Evolutionary conservation across 164 flowering plant species (phyloP).

Genomic region (Protea cynaroides): DNA sequence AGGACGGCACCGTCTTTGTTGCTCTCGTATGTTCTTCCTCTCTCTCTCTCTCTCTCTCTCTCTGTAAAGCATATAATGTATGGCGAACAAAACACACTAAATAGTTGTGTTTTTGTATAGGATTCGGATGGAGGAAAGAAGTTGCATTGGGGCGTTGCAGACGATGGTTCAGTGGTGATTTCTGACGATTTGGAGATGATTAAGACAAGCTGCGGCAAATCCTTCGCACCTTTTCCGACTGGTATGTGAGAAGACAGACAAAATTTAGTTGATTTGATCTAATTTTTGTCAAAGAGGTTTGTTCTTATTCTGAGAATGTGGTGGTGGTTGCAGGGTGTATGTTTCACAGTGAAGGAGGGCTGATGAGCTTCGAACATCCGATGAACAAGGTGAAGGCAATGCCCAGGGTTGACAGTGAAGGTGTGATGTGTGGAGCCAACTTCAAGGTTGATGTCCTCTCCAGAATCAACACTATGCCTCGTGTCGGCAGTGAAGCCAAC

Average conservation of each 20-base stretch:
- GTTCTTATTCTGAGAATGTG: too few species aligned
- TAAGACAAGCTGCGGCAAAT: constrained; percentile 80
- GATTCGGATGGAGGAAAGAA: constrained; percentile 78
- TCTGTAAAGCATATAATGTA: too few species aligned
- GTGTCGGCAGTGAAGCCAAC: constrained; percentile 71
- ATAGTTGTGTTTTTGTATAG: too few species aligned
- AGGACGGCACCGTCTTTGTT: constrained; percentile 54
- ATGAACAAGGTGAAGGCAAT: constrained; percentile 86
- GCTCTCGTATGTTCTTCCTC: constrained; percentile 47
- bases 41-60: not conserved
- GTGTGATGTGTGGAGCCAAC: constrained; percentile 80
- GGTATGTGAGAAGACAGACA: constrained; percentile 46
- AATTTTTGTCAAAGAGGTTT: too few species aligned
- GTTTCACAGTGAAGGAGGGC: constrained; percentile 85
- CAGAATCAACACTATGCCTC: constrained; percentile 66
- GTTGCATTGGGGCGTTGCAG: constrained; percentile 87
- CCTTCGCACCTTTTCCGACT: constrained; percentile 86
- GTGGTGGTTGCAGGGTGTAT: constrained; percentile 54
- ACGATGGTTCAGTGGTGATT: constrained; percentile 87
- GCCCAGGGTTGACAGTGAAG: constrained; percentile 92
- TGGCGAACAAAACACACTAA: too few species aligned
- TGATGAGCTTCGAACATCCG: constrained; percentile 95
- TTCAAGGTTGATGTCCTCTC: constrained; percentile 79
- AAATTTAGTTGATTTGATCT: too few species aligned
- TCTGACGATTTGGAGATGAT: constrained; percentile 74